Percentiles rank a stretch among this genome's conserved stretches.
phyloP scores from a whole-genome alignment of 306 rosid species.

The Cucurbita ficifolia region DNA sequence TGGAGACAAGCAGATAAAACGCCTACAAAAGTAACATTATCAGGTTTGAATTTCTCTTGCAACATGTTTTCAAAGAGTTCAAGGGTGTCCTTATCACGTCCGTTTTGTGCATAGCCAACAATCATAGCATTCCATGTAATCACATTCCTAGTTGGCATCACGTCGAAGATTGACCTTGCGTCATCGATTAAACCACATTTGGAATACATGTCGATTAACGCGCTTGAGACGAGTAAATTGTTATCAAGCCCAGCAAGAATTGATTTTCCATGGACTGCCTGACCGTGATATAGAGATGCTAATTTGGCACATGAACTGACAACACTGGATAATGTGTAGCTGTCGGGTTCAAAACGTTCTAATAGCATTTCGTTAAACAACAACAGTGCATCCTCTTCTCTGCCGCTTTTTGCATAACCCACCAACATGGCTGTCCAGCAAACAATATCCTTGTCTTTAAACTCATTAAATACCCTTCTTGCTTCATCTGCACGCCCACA shows the following conservation, averaged over 20 bases:
- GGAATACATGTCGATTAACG: conserved; percentile 21
- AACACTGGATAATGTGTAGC: conserved; percentile 12
- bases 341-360: conserved; percentile 12
- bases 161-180: conserved; percentile 12
- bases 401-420: conserved; percentile 11
- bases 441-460: conserved; percentile 18
- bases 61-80: conserved; percentile 16
- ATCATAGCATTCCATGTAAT: conserved; percentile 23
- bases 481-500: conserved; percentile 15
- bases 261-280: conserved; percentile 21
- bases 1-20: conserved; percentile 25
- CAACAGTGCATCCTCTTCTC: conserved; percentile 24
- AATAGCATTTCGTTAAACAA: conserved; percentile 14
- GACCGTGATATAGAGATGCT: conserved; percentile 13
- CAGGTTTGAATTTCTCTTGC: conserved; percentile 12
- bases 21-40: conserved; percentile 17
- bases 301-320: conserved; percentile 21
- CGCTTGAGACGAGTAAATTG: conserved; percentile 17
- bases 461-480: not conserved
- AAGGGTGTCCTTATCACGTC: conserved; percentile 13
- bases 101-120: conserved; percentile 22
- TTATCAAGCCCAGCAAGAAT: conserved; percentile 12
- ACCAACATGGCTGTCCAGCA: conserved; percentile 25
- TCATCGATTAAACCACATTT: not conserved
- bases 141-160: conserved; percentile 15